Base-by-base conservation (phyloP, 495 filamentous ascomycete species). In the Aspergillus nidulans region DNA sequence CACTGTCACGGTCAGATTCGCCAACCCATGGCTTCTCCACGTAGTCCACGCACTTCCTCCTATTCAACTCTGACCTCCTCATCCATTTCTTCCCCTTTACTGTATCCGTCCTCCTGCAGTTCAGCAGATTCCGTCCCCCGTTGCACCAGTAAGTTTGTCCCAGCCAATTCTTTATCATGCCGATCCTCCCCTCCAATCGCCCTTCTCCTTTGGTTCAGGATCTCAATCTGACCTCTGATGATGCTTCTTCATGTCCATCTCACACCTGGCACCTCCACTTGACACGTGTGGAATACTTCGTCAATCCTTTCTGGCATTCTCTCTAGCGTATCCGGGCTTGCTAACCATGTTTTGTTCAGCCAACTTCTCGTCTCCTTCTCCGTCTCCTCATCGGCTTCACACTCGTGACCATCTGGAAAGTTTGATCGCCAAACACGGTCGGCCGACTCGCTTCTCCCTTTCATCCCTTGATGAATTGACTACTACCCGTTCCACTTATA, bases 391-490 rank as follows among this genome's bases (percentile, higher is more conserved):
- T 61, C 67, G 52, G 61, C 84, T 87, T 41, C 86, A 86, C 66
- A 89, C 91, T 24, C 86, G 88, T 49, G 76, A 80, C 43, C 91
- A 70, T 46, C 88, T 87, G 53, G 87, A 92, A 64, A 92, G 85
- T 49, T 86, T 74, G 58, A 72, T 75, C 52, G 61, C 65, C 48
- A 71, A 69, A 57, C 72, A 75, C 72, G 72, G 72, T 45, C 70
- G 70, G 67, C 74, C 72, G 65, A 74, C 72, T 56, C 72, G 71
- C 58, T 87, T 90, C 72, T 92, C 87, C 56, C 77, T 71, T 15
- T 85, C 84, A 59, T 95, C 90, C 47, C 75, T 77, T 80, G 87
- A 92, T 49, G 92, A 89, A 62, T 73, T 73, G 47, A 77, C 72
- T 57, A 90, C 90, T 44, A 91, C 87, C 21, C 78, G 80, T 30